Base-by-base conservation (phyloP, 441 rosid genomes). In the Adansonia rubrostipa region DNA sequence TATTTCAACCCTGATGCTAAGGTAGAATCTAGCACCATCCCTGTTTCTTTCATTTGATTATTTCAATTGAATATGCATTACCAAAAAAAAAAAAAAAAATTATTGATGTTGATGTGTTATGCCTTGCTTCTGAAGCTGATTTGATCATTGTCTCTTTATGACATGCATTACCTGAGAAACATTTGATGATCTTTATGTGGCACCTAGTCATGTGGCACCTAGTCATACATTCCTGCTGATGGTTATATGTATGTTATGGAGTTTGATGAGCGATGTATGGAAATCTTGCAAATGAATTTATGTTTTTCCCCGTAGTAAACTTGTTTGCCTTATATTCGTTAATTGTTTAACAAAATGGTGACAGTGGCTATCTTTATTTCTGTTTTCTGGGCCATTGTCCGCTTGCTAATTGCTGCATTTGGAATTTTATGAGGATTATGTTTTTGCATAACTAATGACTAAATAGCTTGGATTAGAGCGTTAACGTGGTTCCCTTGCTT, bases 1-100 rank as follows among this genome's bases (percentile, higher is more conserved):
- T 88, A 81, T 84, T 89, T 89, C 84, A 89, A 90, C 85, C 96
- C 95, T 71, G 80, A 79, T 84, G 95, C 96, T 63, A 92, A 93
- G 99, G 99, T 93, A 96, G 76, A 78, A 74, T 73, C 74, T 51
- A 47, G 22, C 76, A 48, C 80, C 65, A 28, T 73, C 66, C 5
- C 64, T 42, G 63, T 51, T 36, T 40, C 9, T 4, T 33, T 72
- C 6, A 36, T 72, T 72, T 72, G 33, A n/a, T 56, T 28, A 36
- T 56, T 56, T 73, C 24, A 73, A 20, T 10, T 56, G 65, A 73
- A 17, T 60, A 60, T 60, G 77, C 45, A 44, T 45, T 74, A 74
- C 1, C 3, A 56, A 36, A 3, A 36, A 36, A 36, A 36, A 36
- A 36, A 36, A 36, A 36, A 36, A 36, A n/a, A n/a, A n/a, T n/a